Evolutionary conservation across 257 asterid species (phyloP).

Genomic region (Solanum medicagineum): DNA sequence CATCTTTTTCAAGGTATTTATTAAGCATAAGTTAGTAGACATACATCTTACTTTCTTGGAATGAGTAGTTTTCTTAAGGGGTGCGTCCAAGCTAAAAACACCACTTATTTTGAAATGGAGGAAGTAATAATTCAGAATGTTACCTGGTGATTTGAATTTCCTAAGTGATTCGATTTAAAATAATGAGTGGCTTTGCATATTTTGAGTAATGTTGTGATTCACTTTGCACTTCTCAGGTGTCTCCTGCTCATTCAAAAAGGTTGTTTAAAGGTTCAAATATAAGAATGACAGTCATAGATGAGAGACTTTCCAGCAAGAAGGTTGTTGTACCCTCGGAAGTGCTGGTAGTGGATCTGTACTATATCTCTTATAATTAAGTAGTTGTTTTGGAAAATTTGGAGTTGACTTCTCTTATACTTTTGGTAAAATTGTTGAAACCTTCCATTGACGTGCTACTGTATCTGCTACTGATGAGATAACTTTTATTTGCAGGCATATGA

Average conservation of each 20-base stretch:
- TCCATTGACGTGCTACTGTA: neutral
- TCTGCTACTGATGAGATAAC: slow-evolving; percentile 5
- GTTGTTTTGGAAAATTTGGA: neutral
- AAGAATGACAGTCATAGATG: slow-evolving; percentile 51
- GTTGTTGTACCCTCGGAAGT: slow-evolving; percentile 46
- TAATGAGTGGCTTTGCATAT: neutral
- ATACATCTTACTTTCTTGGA: neutral
- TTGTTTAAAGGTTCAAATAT: slow-evolving; percentile 17
- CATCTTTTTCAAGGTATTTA: too few species aligned
- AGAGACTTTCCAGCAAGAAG: slow-evolving; percentile 22
- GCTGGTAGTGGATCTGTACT: slow-evolving; percentile 38
- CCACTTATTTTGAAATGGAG: neutral
- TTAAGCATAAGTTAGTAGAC: neutral
- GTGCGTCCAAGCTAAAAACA: neutral
- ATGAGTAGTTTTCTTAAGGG: neutral
- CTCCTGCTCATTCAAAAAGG: slow-evolving; percentile 20
- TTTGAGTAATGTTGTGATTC: neutral
- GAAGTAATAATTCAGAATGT: neutral
- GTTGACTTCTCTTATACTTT: neutral
- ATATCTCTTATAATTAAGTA: neutral
- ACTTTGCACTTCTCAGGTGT: slow-evolving; percentile 21
- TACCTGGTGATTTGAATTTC: neutral
- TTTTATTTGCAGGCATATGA: slow-evolving; percentile 71
- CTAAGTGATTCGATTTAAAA: neutral
- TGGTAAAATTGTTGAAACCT: neutral